A percentile compares a stretch with the other conserved stretches of the same genome.
Conservation (phyloP, 129 eudicot species). For the Flaveria sonorensis region DNA sequence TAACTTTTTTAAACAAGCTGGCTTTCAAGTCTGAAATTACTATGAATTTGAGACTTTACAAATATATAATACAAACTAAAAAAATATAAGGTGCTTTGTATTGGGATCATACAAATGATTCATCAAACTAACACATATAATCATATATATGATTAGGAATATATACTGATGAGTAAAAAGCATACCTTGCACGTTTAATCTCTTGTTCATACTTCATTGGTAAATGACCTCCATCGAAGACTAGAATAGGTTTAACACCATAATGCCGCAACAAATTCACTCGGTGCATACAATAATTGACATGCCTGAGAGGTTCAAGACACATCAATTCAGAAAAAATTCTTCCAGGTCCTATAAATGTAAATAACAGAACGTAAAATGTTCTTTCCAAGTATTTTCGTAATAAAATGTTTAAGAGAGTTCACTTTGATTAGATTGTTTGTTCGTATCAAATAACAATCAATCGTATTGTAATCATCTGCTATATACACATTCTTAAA, state of each 20-base stretch:
- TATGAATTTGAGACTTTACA: neutral
- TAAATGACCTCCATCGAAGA: constrained; percentile 89
- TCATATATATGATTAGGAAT: neutral
- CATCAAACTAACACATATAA: constrained; percentile 13
- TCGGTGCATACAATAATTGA: constrained; percentile 95
- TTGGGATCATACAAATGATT: constrained; percentile 1
- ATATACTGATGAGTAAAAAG: neutral
- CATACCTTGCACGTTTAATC: constrained; percentile 88
- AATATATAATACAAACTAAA: neutral
- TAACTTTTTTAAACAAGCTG: neutral
- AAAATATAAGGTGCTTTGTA: neutral
- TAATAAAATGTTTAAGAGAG: too few relatives aligned
- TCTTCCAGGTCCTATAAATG: neutral
- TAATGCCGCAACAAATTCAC: constrained; percentile 90
- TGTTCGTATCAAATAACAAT: neutral
- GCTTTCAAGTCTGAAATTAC: neutral
- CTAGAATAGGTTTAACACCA: constrained; percentile 85
- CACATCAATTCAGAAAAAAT: neutral
- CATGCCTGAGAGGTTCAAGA: constrained; percentile 59
- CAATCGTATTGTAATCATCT: neutral
- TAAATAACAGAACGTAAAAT: neutral
- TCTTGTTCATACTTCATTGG: constrained; percentile 98
- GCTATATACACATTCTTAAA: neutral
- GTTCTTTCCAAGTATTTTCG: neutral
- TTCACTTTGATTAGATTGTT: neutral